Evolutionary conservation across 805 yeast species (phyloP), one percentile per base, ranked within the genome.

Genomic region (Ogataea ganodermae): DNA sequence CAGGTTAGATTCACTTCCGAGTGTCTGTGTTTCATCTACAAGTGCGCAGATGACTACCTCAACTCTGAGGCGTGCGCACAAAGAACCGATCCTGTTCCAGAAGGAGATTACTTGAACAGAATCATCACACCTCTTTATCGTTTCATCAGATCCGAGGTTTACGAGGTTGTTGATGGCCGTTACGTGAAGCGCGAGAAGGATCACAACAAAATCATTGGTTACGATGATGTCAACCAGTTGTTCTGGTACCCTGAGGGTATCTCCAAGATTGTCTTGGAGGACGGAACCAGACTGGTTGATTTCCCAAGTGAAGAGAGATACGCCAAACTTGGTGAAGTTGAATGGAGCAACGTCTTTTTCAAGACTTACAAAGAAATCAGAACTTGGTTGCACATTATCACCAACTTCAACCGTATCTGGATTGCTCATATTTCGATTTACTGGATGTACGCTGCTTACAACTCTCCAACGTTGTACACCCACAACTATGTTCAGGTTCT

Each of bases 241-340:
- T 94, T 95, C 74, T 94, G 99, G 99, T 94, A 95, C 72, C 97
- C 98, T 40, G 98, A 95, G 73, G 99, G 99, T 78, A 87, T 94
- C 56, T 84, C 95, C 50, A 85, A 94, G 71, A 91, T 94, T 60
- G 80, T 85, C 42, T 80, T 92, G 61, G 94, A 86, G 66, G 98
- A 94, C 66, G 97, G 96, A 57, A 77, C 96, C 16, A 84, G 96
- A 67, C 76, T 94, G 59, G 88, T 91, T 44, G 98, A 94, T 60
- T 73, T 91, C 60, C 95, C 97, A 30, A 80, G 83, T 49, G 89
- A 83, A 61, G 97, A 94, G 72, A 86, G 99, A 70, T 95, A 82
- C 67, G 76, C 82, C 62, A 82, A 86, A 69, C 78, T 94, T 50
- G 96, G 97, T 59, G 97, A 94, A 59, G 92, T 90, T 52, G 84